These are phyloP conservation scores for Chloroidium sp. DNA, from an alignment of 163 green algal species.

Conservation along the genomic window DNA sequence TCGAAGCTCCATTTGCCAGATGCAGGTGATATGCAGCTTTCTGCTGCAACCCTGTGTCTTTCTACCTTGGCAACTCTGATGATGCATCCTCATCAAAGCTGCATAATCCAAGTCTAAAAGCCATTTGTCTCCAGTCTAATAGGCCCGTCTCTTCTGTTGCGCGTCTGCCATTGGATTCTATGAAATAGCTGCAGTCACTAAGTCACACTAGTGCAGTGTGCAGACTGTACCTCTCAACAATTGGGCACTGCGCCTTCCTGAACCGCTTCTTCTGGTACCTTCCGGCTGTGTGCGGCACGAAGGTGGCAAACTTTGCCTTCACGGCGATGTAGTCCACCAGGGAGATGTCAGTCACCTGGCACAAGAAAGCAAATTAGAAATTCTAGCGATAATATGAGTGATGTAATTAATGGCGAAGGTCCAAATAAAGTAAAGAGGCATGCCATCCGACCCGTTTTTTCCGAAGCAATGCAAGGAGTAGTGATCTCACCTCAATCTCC, in stretches of 20 bases:
- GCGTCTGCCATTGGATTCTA: no score
- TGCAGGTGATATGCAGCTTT: no score
- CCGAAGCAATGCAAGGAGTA: background rate
- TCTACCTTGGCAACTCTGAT: no score
- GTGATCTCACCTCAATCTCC: constrained; percentile 77
- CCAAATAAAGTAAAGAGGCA: background rate
- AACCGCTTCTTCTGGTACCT: constrained; percentile 98
- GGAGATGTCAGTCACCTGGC: constrained; percentile 93
- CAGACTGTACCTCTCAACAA: constrained; percentile 81
- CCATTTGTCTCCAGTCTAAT: no score
- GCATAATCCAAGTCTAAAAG: no score
- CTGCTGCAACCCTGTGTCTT: no score
- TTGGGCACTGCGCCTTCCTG: constrained; percentile 98
- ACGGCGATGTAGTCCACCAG: constrained; percentile 99
- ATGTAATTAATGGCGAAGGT: constrained; percentile 89
- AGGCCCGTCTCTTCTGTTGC: no score
- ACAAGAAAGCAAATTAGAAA: background rate
- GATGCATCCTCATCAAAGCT: no score
- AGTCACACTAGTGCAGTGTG: no score
- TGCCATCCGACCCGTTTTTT: background rate
- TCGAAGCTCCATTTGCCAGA: no score
- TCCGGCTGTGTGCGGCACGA: constrained; percentile 94
- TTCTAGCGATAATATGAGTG: constrained; percentile 28
- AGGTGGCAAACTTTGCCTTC: constrained; percentile 88
- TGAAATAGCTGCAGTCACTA: no score